phyloP scores from a whole-genome alignment of 1,284 basidiomycete genomes.

The Pyrrhoderma lamaoense region DNA sequence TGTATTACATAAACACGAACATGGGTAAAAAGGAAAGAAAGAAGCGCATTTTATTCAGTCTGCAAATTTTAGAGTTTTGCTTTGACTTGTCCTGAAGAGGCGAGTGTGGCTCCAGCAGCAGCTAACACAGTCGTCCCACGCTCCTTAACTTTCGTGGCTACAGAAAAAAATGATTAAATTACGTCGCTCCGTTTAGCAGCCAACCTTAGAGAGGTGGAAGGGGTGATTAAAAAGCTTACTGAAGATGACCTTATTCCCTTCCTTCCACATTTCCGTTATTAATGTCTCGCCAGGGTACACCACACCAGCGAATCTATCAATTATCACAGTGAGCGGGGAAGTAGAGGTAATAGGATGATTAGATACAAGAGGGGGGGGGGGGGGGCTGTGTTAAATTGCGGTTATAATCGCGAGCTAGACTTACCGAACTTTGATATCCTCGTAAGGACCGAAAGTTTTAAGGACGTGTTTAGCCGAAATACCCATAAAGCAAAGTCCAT shows the following conservation, averaged over 20 bases:
- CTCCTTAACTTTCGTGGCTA: slow-evolving; percentile 58
- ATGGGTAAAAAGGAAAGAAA: no score
- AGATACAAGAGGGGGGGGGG: no score
- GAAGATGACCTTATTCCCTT: slow-evolving; percentile 88
- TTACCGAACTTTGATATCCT: slow-evolving; percentile 94
- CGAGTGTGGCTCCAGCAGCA: slow-evolving; percentile 37
- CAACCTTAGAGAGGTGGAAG: no score
- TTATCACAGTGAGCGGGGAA: not conserved
- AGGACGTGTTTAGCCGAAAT: slow-evolving; percentile 92
- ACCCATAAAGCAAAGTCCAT: slow-evolving; percentile 88
- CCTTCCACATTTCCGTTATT: slow-evolving; percentile 97
- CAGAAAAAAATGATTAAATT: not conserved
- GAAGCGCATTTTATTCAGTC: not conserved
- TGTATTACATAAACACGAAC: no score
- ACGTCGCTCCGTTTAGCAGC: no score
- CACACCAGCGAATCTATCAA: slow-evolving; percentile 72
- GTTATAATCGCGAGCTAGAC: no score
- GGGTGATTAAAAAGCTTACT: slow-evolving; percentile 58
- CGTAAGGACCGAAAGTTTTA: slow-evolving; percentile 79
- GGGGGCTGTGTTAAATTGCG: no score
- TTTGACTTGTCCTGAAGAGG: slow-evolving; percentile 29
- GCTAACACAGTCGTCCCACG: slow-evolving; percentile 33
- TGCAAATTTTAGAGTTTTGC: slow-evolving; percentile 46
- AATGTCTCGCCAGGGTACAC: slow-evolving; percentile 96
- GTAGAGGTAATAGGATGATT: slow-evolving; percentile 2